Conservation (phyloP, 2,329 filamentous ascomycete species). For the Phyllosticta paracitricarpa region DNA sequence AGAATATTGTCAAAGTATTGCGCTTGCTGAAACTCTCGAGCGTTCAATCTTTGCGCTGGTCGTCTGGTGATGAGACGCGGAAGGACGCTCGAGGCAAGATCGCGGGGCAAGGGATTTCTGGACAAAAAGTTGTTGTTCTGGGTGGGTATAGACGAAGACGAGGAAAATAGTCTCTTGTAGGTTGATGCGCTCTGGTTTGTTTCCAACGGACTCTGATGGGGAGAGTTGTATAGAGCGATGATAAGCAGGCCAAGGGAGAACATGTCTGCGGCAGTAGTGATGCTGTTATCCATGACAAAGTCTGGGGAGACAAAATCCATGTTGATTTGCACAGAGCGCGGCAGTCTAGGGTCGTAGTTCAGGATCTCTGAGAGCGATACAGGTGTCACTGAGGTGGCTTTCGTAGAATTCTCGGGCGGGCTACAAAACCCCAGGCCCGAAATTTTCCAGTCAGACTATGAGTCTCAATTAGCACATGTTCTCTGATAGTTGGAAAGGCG, state of each 20-base stretch:
- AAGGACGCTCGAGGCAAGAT: constrained; percentile 65
- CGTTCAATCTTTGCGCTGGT: constrained; percentile 77
- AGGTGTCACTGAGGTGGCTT: constrained; percentile 64
- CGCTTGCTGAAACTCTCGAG: constrained; percentile 86
- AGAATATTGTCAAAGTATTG: constrained; percentile 96
- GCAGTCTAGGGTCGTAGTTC: constrained; percentile 75
- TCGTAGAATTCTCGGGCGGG: constrained; percentile 64
- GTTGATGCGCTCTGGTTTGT: constrained; percentile 68
- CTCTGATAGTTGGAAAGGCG: not conserved
- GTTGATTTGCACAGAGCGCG: constrained; percentile 73
- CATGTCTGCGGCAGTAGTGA: constrained; percentile 78
- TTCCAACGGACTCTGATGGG: constrained; percentile 78
- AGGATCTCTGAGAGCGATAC: constrained; percentile 76
- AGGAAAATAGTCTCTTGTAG: constrained; percentile 76
- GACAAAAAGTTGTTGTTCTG: constrained; percentile 76
- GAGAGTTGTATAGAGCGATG: constrained; percentile 87
- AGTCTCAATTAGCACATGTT: constrained; percentile 1
- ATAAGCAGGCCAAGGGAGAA: constrained; percentile 88
- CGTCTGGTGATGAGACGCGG: constrained; percentile 78
- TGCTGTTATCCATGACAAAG: constrained; percentile 82
- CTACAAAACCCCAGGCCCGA: constrained; percentile 87
- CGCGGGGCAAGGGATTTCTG: constrained; percentile 67
- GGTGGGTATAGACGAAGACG: constrained; percentile 68
- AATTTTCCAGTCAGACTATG: constrained; percentile 92
- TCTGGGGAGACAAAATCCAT: constrained; percentile 92